These are phyloP conservation scores for Talaromyces atroroseus DNA, from an alignment of 2,329 filamentous ascomycete species.

Conservation along the genomic window DNA sequence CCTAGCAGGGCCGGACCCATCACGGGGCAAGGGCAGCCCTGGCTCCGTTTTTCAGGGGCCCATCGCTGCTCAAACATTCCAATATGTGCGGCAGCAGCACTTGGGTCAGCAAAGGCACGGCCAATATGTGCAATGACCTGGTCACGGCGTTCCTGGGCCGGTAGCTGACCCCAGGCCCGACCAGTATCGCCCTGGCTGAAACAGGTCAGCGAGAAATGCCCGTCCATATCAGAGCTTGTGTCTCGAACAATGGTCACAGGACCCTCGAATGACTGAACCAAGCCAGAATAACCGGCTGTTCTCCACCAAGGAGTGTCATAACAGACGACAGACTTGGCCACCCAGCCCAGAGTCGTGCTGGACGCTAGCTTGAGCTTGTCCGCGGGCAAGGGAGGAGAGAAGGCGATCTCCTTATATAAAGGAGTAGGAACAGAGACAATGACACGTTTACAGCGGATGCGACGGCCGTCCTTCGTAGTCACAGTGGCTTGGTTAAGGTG, in stretches of 20 bases:
- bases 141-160: constrained; percentile 22
- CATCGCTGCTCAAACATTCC: no score
- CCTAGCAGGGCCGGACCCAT: constrained; percentile 29
- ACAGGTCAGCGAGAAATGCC: constrained; percentile 23
- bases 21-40: constrained; percentile 37
- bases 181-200: constrained; percentile 19
- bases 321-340: background rate
- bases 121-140: no score
- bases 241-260: no score
- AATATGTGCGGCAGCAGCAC: no score
- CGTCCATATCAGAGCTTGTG: constrained; percentile 12
- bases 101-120: no score
- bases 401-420: constrained; percentile 41
- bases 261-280: no score
- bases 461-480: no score
- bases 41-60: no score
- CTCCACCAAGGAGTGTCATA: constrained; percentile 45
- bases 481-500: no score
- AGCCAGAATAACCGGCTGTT: no score
- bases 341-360: background rate
- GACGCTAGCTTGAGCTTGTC: constrained; percentile 29
- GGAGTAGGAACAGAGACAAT: constrained; percentile 48
- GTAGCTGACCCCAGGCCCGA: constrained; percentile 32
- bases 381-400: constrained; percentile 43
- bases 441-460: constrained; percentile 39